Percentiles rank a stretch among this genome's conserved stretches.
phyloP scores from a whole-genome alignment of 176 grass and related monocot species.

The Phyllostachys edulis region DNA sequence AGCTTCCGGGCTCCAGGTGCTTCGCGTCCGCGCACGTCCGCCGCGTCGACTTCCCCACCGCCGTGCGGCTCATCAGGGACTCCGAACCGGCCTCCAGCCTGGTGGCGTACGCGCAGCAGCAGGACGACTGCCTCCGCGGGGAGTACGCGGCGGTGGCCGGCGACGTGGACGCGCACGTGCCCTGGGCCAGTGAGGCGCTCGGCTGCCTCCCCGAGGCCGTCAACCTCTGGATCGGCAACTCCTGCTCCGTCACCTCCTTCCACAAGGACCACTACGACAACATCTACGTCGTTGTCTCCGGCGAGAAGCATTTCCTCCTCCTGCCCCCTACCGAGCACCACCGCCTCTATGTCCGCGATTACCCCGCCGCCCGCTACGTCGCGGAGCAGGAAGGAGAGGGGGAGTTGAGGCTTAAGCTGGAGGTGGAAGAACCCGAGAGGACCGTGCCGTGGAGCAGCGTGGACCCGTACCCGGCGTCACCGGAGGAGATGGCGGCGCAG shows the following conservation, averaged over 20 bases:
- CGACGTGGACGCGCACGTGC: constrained; percentile 82
- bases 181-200: constrained; percentile 83
- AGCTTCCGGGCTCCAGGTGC: constrained; percentile 24
- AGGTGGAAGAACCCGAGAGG: constrained; percentile 59
- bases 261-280: constrained; percentile 99
- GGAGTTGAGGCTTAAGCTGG: constrained; percentile 53
- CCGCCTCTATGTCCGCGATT: constrained; percentile 70
- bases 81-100: constrained; percentile 42
- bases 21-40: constrained; percentile 74
- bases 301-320: constrained; percentile 87
- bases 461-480: constrained; percentile 62
- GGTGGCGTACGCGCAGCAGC: constrained; percentile 89
- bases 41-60: constrained; percentile 61
- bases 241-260: constrained; percentile 74
- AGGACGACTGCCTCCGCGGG: constrained; percentile 83
- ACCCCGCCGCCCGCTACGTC: constrained; percentile 64
- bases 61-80: constrained; percentile 40
- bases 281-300: constrained; percentile 78
- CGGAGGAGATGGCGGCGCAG: constrained; percentile 52
- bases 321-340: constrained; percentile 84
- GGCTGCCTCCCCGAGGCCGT: constrained; percentile 81
- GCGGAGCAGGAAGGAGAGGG: constrained; percentile 18
- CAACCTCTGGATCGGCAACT: constrained; percentile 89
- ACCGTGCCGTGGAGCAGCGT: constrained; percentile 91
- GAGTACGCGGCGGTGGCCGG: constrained; percentile 70